Evolutionary conservation across 2,329 filamentous ascomycete genomes (phyloP), one percentile per base, ranked within the genome.

Genomic region (Arachnomyces sp.): DNA sequence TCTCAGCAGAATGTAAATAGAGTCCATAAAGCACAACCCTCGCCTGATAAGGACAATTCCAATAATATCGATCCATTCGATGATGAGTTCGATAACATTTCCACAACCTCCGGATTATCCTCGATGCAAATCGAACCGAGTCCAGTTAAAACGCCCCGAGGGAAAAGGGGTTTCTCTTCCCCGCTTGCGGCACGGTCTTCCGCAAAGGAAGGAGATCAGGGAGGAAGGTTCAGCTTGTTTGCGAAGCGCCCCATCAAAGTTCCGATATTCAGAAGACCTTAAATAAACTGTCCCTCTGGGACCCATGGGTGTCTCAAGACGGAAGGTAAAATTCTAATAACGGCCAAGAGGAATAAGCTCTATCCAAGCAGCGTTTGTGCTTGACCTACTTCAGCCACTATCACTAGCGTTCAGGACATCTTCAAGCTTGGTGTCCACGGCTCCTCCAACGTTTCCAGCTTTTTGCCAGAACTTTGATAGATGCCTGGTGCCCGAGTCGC

Each of bases 381-480:
- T 4, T 36, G 14, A 25, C 5, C 14, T 28, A 11, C 41, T 44
- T 47, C 57, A 60, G 29, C 54, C 39, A 25, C 58, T 53, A 18
- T 60, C 56, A 42, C 53, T 55, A 13, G 59, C 62, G 49, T 65
- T 62, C 37, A 71, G 48, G 31, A 71, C 61, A 46, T 70, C 65
- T 36, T 67, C 63, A 32, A 71, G 53, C 43, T 62, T 68, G 6
- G 64, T 70, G 44, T 66, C 63, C 30, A 60, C 53, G 9, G 62
- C 61, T 14, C 61, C 66, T 28, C 65, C 68, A 39, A 71, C 60
- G 49, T 68, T 60, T 25, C 68, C 68, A 34, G 68, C 66, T 43
- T 63, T 59, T 13, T 64, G 62, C 68, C 68, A 72, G 51, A 72
- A 72, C 39, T 67, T 66, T n/a, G 68, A 72, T n/a, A 72, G 52